These are phyloP conservation scores for Taphrina deformans DNA, from an alignment of 1,139 yeast species.

Conservation along the genomic window DNA sequence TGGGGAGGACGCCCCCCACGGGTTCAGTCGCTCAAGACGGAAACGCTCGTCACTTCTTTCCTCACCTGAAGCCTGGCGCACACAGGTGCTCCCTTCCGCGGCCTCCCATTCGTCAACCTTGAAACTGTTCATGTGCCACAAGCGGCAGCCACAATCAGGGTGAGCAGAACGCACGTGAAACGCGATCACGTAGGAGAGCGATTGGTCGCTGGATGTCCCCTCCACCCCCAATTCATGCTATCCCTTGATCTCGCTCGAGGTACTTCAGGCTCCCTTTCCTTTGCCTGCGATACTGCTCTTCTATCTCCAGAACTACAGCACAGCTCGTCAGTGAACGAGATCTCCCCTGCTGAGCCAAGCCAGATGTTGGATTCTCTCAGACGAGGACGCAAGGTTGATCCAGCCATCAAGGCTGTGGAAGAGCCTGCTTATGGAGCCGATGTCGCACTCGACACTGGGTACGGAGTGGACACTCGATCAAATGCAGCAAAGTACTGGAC, in stretches of 20 bases:
- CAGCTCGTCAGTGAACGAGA: too few species aligned
- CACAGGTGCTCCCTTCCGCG: background rate
- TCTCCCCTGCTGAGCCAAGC: too few species aligned
- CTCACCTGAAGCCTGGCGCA: background rate
- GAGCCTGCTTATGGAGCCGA: conserved; percentile 12
- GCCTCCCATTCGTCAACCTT: too few species aligned
- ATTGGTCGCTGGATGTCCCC: background rate
- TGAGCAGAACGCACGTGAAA: background rate
- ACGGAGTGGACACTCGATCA: conserved; percentile 16
- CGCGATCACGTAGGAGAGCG: background rate
- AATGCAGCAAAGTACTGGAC: conserved; percentile 54
- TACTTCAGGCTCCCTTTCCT: background rate
- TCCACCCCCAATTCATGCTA: background rate
- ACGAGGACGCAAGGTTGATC: conserved; percentile 6
- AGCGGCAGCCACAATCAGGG: background rate
- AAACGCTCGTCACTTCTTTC: background rate
- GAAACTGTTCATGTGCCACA: background rate
- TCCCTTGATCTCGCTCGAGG: background rate
- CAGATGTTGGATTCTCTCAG: conserved; percentile 25
- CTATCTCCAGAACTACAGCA: too few species aligned
- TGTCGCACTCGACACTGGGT: conserved; percentile 8
- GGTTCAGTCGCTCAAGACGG: too few species aligned
- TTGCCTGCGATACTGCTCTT: too few species aligned
- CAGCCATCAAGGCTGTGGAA: conserved; percentile 15
- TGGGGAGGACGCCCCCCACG: too few species aligned